Conservation (phyloP, 805 yeast genomes). For the Kodamaea leandrae region DNA sequence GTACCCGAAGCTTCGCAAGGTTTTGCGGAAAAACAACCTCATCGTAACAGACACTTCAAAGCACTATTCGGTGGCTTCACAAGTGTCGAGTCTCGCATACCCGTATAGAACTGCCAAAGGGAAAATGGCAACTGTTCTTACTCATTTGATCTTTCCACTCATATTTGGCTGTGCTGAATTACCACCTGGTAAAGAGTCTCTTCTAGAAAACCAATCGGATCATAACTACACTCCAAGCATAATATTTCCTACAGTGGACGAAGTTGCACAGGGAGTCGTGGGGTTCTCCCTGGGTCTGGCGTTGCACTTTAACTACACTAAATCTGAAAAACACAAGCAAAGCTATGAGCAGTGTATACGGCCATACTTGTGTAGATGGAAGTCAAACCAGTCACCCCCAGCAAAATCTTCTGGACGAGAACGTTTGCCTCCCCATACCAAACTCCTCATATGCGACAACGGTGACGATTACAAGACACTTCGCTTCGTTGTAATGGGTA, state of each 20-base stretch:
- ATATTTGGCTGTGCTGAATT: constrained; percentile 26
- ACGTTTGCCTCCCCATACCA: constrained; percentile 60
- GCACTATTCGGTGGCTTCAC: constrained; percentile 38
- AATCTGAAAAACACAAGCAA: constrained; percentile 17
- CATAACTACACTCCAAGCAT: constrained; percentile 34
- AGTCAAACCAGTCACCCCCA: constrained; percentile 11
- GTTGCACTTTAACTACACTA: constrained; percentile 43
- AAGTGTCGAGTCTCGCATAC: constrained; percentile 49
- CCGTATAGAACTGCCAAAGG: constrained; percentile 32
- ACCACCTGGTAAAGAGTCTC: constrained; percentile 25
- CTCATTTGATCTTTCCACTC: constrained; percentile 49
- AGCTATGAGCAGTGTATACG: constrained; percentile 43
- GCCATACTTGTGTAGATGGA: constrained; percentile 49
- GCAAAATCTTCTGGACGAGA: constrained; percentile 33
- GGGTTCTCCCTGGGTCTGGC: constrained; percentile 52
- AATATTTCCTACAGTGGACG: constrained; percentile 44
- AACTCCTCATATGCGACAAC: constrained; percentile 57
- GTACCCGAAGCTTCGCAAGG: constrained; percentile 45
- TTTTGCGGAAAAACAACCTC: constrained; percentile 34
- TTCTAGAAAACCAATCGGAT: constrained; percentile 20
- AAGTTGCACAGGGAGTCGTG: constrained; percentile 37
- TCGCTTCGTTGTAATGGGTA: constrained; percentile 70
- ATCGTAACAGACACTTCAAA: constrained; percentile 16
- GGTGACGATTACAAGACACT: constrained; percentile 49
- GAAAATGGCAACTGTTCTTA: constrained; percentile 39